Conservation (phyloP, 2,329 filamentous ascomycete species). For the Fusarium brevicatenulatum region DNA sequence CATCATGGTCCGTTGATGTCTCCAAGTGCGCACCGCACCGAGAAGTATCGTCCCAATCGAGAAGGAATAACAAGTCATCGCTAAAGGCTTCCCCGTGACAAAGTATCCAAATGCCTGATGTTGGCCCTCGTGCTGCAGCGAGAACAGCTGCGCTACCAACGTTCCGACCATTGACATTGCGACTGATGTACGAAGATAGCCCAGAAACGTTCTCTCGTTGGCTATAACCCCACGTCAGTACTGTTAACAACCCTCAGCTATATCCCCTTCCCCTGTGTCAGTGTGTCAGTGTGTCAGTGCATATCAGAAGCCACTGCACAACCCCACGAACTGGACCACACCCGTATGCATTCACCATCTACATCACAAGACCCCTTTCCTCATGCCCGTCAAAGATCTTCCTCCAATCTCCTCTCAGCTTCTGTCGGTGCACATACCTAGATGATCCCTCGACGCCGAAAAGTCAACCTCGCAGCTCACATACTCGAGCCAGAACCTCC, state of each 20-base stretch:
- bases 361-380: conserved; percentile 9
- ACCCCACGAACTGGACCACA: not conserved
- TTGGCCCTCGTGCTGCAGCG: conserved; percentile 51
- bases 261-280: not conserved
- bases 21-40: conserved; percentile 47
- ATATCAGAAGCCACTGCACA: not conserved
- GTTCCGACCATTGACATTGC: conserved; percentile 75
- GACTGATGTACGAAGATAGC: conserved; percentile 76
- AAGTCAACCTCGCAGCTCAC: conserved; percentile 44
- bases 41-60: conserved; percentile 51
- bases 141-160: conserved; percentile 73
- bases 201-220: conserved; percentile 78
- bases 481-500: conserved; percentile 33
- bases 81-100: conserved; percentile 68
- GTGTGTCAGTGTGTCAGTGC: not conserved
- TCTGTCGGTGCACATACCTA: conserved; percentile 35
- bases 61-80: conserved; percentile 53
- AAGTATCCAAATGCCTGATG: conserved; percentile 64
- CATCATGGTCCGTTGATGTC: conserved; percentile 46
- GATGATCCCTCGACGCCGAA: conserved; percentile 38
- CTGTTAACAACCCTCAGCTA: not conserved
- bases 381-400: conserved; percentile 2
- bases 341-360: not conserved
- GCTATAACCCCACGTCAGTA: conserved; percentile 56
- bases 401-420: conserved; percentile 21